Percentiles rank a stretch among this genome's conserved stretches.
Evolutionary conservation across 192 early-diverging fungal genomes (phyloP).

Genomic region (Oehlia diaphana): DNA sequence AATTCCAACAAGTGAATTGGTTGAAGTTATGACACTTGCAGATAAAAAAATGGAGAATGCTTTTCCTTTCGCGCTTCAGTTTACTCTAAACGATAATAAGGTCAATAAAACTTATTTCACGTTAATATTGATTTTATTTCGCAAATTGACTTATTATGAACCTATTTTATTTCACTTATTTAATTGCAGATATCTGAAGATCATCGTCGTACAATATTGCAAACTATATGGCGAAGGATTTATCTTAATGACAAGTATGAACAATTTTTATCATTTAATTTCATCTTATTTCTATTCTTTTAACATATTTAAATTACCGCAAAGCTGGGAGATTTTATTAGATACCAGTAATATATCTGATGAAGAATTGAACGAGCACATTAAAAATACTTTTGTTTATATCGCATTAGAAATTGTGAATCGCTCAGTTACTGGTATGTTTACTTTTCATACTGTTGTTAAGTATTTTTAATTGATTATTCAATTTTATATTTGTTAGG

Average conservation of each 20-base stretch:
- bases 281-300: background rate
- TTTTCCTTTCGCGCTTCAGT: background rate
- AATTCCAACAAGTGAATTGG: background rate
- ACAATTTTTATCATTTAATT: background rate
- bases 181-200: background rate
- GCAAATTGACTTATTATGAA: background rate
- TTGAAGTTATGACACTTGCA: slow-evolving; percentile 8
- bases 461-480: background rate
- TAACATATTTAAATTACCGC: background rate
- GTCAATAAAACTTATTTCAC: background rate
- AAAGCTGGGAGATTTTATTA: slow-evolving; percentile 15
- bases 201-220: slow-evolving; percentile 8
- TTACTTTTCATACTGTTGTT: background rate
- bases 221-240: slow-evolving; percentile 23
- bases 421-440: background rate
- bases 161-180: background rate
- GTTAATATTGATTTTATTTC: background rate
- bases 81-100: background rate
- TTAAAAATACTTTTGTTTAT: slow-evolving; percentile 1
- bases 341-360: slow-evolving; percentile 22
- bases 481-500: background rate
- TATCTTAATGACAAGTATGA: slow-evolving; percentile 9
- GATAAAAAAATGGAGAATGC: background rate
- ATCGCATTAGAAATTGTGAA: background rate
- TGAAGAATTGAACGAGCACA: background rate